These are phyloP conservation scores for Sporothrix globosa DNA, from an alignment of 2,329 filamentous ascomycete genomes.

Conservation along the genomic window DNA sequence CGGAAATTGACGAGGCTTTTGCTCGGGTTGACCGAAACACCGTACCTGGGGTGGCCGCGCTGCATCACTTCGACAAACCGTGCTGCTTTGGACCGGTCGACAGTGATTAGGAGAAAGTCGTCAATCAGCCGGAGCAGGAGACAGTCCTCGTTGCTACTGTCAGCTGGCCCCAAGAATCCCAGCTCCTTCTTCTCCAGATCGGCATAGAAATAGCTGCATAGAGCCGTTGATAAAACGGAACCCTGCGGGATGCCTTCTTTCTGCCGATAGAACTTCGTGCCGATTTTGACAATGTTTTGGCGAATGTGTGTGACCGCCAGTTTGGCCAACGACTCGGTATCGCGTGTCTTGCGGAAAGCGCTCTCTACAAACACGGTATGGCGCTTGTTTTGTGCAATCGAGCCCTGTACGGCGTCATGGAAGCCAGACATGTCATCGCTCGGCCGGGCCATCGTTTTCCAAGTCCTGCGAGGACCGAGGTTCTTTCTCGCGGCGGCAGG, in stretches of 20 bases:
- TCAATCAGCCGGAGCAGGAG: conserved; percentile 84
- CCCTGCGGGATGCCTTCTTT: conserved; percentile 90
- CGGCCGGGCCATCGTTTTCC: conserved; percentile 56
- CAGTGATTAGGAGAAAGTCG: conserved; percentile 88
- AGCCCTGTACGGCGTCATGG: conserved; percentile 49
- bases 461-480: conserved; percentile 41
- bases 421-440: conserved; percentile 51
- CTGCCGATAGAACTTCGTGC: conserved; percentile 86
- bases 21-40: conserved; percentile 71
- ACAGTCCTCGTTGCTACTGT: conserved; percentile 48
- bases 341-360: conserved; percentile 60
- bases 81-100: conserved; percentile 65
- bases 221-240: conserved; percentile 79
- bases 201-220: conserved; percentile 97
- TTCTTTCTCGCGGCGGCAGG: not conserved
- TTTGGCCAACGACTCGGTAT: conserved; percentile 63
- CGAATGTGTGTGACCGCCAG: conserved; percentile 79
- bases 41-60: conserved; percentile 74
- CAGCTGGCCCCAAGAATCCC: conserved; percentile 58
- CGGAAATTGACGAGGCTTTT: conserved; percentile 90
- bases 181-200: conserved; percentile 75
- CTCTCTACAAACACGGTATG: conserved; percentile 80
- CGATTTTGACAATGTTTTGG: conserved; percentile 83
- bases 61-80: conserved; percentile 82
- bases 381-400: conserved; percentile 52